These are phyloP conservation scores for Schizophyllum amplum DNA, from an alignment of 1,284 basidiomycete genomes.

Conservation along the genomic window DNA sequence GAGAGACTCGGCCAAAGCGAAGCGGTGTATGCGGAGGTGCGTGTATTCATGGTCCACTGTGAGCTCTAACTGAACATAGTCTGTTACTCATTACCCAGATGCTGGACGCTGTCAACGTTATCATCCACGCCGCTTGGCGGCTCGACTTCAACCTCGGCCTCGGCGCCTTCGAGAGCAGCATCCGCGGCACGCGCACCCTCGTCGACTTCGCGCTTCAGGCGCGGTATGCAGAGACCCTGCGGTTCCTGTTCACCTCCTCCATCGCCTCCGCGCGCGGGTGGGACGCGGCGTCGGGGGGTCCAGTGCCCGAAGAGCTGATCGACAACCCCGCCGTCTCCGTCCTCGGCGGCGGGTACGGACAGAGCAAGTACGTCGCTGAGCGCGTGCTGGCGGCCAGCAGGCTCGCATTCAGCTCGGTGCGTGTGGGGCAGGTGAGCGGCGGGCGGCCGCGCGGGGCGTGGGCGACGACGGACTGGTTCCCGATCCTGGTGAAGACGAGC, in stretches of 20 bases:
- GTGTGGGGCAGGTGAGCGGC: slow-evolving; percentile 37
- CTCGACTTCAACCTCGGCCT: slow-evolving; percentile 34
- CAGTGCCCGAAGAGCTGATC: background rate
- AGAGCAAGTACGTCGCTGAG: slow-evolving; percentile 24
- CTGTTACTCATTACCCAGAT: background rate
- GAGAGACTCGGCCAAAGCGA: slow-evolving; percentile 1
- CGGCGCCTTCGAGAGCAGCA: slow-evolving; percentile 27
- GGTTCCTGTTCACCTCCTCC: slow-evolving; percentile 25
- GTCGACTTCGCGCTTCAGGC: slow-evolving; percentile 24
- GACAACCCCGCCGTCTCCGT: background rate
- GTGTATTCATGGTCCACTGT: background rate
- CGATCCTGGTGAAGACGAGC: slow-evolving; percentile 29
- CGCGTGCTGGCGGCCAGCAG: slow-evolving; percentile 10
- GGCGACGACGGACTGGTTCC: slow-evolving; percentile 37
- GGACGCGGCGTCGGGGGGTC: background rate
- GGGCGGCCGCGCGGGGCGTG: slow-evolving; percentile 28
- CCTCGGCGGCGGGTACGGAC: slow-evolving; percentile 21
- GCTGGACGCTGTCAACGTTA: slow-evolving; percentile 2
- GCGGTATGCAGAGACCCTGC: slow-evolving; percentile 3
- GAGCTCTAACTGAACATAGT: background rate
- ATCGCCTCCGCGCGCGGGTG: background rate
- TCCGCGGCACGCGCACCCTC: slow-evolving; percentile 26
- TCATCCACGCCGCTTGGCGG: slow-evolving; percentile 24
- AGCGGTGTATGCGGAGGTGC: background rate
- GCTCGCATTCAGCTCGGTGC: slow-evolving; percentile 3